Evolutionary conservation across 2,329 filamentous ascomycete species (phyloP).

Genomic region (Hirsutella minnesotensis): DNA sequence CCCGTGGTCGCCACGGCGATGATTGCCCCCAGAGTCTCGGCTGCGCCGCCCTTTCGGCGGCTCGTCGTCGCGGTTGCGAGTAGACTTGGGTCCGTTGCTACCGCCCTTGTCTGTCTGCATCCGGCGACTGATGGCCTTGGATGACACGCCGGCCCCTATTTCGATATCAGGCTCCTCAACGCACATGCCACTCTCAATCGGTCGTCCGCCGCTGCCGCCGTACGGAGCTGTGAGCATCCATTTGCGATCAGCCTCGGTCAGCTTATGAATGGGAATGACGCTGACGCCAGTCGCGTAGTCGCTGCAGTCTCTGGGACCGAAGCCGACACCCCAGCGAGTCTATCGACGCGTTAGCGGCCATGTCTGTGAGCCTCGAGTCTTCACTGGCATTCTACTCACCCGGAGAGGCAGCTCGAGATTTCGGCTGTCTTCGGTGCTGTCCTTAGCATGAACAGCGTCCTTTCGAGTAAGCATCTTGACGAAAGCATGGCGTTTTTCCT

Average conservation of each 20-base stretch:
- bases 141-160: constrained; percentile 93
- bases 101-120: constrained; percentile 60
- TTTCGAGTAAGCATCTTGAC: constrained; percentile 93
- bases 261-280: constrained; percentile 79
- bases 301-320: constrained; percentile 91
- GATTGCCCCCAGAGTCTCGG: constrained; percentile 12
- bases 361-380: too few relatives aligned
- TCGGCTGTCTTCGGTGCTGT: constrained; percentile 73
- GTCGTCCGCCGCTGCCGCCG: constrained; percentile 76
- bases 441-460: constrained; percentile 74
- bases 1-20: constrained; percentile 9
- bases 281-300: constrained; percentile 90
- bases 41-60: constrained; percentile 15
- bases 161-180: constrained; percentile 98
- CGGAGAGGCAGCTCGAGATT: constrained; percentile 61
- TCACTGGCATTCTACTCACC: constrained; percentile 32
- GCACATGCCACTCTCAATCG: constrained; percentile 72
- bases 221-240: constrained; percentile 94
- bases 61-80: constrained; percentile 30
- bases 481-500: constrained; percentile 95
- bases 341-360: constrained; percentile 22
- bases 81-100: constrained; percentile 52
- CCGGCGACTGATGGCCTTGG: constrained; percentile 66
- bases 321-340: constrained; percentile 96
- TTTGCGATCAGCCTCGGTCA: constrained; percentile 93